These are phyloP conservation scores for Elsinoe batatas DNA, from an alignment of 2,329 filamentous ascomycete genomes.

Conservation along the genomic window DNA sequence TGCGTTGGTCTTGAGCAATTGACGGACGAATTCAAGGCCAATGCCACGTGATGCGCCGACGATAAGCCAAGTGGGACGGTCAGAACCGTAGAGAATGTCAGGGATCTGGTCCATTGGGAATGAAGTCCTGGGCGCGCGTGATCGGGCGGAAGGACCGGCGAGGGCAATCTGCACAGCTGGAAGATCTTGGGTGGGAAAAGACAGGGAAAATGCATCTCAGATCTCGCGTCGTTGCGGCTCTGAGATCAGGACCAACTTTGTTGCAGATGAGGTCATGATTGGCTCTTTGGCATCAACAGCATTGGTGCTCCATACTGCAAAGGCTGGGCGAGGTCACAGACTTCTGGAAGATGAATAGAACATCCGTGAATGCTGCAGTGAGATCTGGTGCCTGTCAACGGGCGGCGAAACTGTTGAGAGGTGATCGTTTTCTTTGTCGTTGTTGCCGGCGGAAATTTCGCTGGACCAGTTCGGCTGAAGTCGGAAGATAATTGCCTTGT, in stretches of 20 bases:
- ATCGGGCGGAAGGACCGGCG: constrained; percentile 5
- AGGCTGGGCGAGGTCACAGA: neutral
- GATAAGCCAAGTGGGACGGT: constrained; percentile 37
- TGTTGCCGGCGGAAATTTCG: constrained; percentile 11
- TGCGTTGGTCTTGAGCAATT: constrained; percentile 38
- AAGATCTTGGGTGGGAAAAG: neutral
- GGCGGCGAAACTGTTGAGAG: neutral
- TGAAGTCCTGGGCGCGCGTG: constrained; percentile 4
- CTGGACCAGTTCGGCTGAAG: neutral
- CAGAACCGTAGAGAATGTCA: constrained; percentile 30
- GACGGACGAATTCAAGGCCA: constrained; percentile 44
- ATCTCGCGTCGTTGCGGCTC: constrained; percentile 5
- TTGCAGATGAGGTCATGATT: constrained; percentile 11
- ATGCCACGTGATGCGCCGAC: constrained; percentile 40
- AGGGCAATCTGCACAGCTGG: neutral
- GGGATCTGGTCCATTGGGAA: constrained; percentile 33
- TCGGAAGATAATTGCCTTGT: constrained; percentile 5
- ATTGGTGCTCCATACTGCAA: neutral
- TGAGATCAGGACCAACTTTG: constrained; percentile 1
- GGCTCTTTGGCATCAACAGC: neutral
- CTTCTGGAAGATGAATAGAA: constrained; percentile 1
- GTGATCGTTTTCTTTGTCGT: constrained; percentile 3
- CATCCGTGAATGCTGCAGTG: neutral
- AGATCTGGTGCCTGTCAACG: constrained; percentile 8
- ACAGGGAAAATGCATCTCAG: constrained; percentile 2